Base-by-base conservation (phyloP, 1,284 basidiomycete genomes). In the Ustilago curta region DNA sequence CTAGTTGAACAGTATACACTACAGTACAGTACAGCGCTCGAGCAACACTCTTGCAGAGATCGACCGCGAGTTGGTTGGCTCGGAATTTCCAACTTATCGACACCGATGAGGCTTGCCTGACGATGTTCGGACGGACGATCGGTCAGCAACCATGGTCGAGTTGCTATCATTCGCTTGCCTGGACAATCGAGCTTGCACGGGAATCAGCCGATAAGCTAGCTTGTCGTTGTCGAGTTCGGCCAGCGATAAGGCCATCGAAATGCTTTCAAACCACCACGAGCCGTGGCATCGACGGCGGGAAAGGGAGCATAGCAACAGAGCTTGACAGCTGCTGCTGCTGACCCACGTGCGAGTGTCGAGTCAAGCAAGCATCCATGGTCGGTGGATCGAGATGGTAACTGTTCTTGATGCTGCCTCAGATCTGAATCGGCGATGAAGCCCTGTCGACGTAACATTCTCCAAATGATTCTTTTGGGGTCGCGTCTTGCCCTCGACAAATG, bases 91-190 rank as follows among this genome's bases (percentile, higher is more conserved):
- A n/a, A n/a, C 8, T 19, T 19, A 8, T 48, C 47, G 47, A 48
- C 29, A 29, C 19, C 29, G 47, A 48, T 19, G n/a, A 31, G 18
- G 29, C 35, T 37, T 14, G 12, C 12, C 12, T 31, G 2, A 4
- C 47, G 47, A 5, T 23, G 37, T 29, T 52, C 50, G 50, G 14
- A 12, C 14, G 6, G 6, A 25, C 37, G 25, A 52, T 52, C 35
- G 50, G 50, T 52, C 50, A 52, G 32, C 37, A 27, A 37, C 50
- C 48, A 35, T 31, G 23, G 48, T 37, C 48, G 48, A 50, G 21
- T 35, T 11, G 19, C 45, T 47, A 3, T 31, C 16, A 18, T 27
- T 47, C 11, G 45, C 27, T 23, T 29, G 27, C 18, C 18, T 9
- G 47, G 29, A 19, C 18, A n/a, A 48, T 29, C n/a, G n/a, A 19